These are phyloP conservation scores for Plasmodium falciparum DNA, from an alignment of 169 alveolate species.

Conservation along the genomic window DNA sequence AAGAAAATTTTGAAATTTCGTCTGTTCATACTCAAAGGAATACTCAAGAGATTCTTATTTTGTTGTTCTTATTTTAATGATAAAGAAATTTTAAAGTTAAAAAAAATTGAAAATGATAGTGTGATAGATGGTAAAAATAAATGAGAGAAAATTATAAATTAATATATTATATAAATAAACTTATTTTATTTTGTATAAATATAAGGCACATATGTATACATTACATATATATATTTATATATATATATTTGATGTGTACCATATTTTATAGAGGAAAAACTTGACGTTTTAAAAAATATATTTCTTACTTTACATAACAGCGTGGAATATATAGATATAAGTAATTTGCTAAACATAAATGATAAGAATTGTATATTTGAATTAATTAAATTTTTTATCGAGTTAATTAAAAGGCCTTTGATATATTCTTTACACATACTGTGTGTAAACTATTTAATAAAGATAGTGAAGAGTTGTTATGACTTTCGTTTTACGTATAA, in stretches of 20 bases:
- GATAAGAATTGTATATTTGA: conserved; percentile 71
- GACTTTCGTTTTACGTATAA: conserved; percentile 38
- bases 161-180: background rate
- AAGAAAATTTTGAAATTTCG: conserved; percentile 44
- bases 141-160: background rate
- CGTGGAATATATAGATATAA: conserved; percentile 54
- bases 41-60: conserved; percentile 42
- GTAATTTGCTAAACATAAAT: conserved; percentile 54
- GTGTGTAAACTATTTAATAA: conserved; percentile 55
- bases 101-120: conserved; percentile 28
- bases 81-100: conserved; percentile 27
- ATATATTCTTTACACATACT: conserved; percentile 54
- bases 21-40: conserved; percentile 60
- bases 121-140: conserved; percentile 33
- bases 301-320: conserved; percentile 41
- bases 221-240: background rate
- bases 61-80: conserved; percentile 63
- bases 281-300: conserved; percentile 30
- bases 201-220: background rate
- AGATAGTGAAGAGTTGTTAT: conserved; percentile 48
- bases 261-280: conserved; percentile 28
- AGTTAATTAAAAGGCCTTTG: conserved; percentile 43
- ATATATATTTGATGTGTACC: background rate
- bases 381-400: conserved; percentile 61
- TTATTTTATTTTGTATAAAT: background rate